Percentiles rank a stretch among this genome's conserved stretches.
These are phyloP conservation scores for Salvia sclarea DNA, from an alignment of 305 asterid species.

Conservation along the genomic window DNA sequence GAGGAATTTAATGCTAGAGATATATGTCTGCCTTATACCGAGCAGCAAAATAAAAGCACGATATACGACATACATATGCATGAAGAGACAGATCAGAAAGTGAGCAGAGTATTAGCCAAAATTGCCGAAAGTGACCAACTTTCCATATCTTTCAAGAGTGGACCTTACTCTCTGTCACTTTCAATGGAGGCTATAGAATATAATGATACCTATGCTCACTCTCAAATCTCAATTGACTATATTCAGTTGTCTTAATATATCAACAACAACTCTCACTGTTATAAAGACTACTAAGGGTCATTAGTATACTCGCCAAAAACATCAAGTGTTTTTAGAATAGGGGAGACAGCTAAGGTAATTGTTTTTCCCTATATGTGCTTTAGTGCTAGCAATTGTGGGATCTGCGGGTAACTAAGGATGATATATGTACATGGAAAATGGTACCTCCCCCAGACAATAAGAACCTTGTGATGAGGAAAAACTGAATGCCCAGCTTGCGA, in stretches of 20 bases:
- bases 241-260: background rate
- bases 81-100: slow-evolving; percentile 5
- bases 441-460: background rate
- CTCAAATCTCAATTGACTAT: background rate
- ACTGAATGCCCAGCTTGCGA: slow-evolving; percentile 23
- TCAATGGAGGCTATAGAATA: slow-evolving; percentile 2
- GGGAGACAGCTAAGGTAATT: background rate
- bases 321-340: background rate
- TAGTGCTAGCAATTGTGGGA: slow-evolving; percentile 8
- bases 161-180: background rate
- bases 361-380: background rate
- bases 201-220: background rate
- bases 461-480: slow-evolving; percentile 12
- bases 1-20: background rate
- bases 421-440: slow-evolving; percentile 9
- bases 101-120: slow-evolving; percentile 1
- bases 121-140: background rate
- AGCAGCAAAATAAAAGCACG: too few relatives aligned
- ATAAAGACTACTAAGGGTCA: background rate
- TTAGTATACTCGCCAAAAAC: background rate
- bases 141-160: background rate
- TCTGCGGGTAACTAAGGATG: slow-evolving; percentile 12
- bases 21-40: background rate
- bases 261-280: slow-evolving; percentile 16
- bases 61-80: too few relatives aligned